Evolutionary conservation across 495 filamentous ascomycete species (phyloP), one percentile per base, ranked within the genome.

Genomic region (Penicillium dipodomyicola): DNA sequence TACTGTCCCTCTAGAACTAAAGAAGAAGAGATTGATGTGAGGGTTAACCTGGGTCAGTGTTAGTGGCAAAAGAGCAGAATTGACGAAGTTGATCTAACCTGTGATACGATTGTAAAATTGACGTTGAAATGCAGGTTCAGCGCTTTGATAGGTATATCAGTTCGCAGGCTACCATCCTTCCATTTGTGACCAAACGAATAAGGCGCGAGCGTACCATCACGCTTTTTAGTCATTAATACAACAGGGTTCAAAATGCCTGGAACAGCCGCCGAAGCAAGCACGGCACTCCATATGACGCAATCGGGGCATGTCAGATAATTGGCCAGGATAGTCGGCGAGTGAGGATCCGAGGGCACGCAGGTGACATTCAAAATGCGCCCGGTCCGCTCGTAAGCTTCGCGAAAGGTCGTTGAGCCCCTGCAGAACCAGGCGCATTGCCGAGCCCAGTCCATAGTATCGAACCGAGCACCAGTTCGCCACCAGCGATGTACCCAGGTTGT

Each of bases 21-120:
- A 98, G 79, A 98, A 97, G 80, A 98, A 97, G 17, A 97, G 83
- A 63, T 96, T 97, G 72, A 98, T 89, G 68, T 97, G 94, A 2
- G 95, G 94, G 67, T 98, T 98, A 30, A 97, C 93, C 74, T 77
- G 25, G 37, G 48, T 7, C 4, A 19, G 12, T 33, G 47, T 69
- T 40, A 67, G 60, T 54, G 29, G 12, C 27, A 52, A 29, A 40
- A 27, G 0, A 50, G 29, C 10, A 48, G 50, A 56, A 20, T 39
- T 42, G 41, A 42, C 2, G 39, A 30, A 20, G 57, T 11, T 15
- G 52, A 40, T 47, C 64, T 67, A 56, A 77, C 74, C 72, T 98
- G 94, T 52, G 84, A 89, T 67, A 98, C 94, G 60, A 98, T 92
- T 54, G 88, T 89, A 72, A 97, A 98, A 60, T 92, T 96, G 64